Evolutionary conservation across 257 asterid genomes (phyloP).

Genomic region (Buddleja alternifolia): DNA sequence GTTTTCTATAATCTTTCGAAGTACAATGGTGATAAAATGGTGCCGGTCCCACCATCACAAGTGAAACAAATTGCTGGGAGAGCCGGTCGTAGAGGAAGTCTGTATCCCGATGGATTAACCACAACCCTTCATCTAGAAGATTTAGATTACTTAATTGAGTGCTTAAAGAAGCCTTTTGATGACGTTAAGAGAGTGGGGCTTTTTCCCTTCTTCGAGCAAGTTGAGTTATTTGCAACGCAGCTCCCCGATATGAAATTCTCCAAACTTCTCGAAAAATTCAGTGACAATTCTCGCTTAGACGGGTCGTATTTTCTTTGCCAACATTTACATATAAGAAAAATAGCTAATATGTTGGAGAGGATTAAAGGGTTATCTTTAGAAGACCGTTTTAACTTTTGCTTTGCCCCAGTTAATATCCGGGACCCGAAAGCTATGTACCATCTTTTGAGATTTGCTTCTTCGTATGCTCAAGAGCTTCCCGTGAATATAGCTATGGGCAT

Average conservation of each 20-base stretch:
- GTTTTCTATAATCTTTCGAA: slow-evolving; percentile 71
- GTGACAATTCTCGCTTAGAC: slow-evolving; percentile 73
- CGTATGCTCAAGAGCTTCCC: slow-evolving; percentile 71
- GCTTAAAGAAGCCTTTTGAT: slow-evolving; percentile 84
- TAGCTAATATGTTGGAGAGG: slow-evolving; percentile 86
- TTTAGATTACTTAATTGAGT: slow-evolving; percentile 75
- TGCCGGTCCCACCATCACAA: slow-evolving; percentile 87
- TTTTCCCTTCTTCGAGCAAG: slow-evolving; percentile 88
- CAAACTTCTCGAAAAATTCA: slow-evolving; percentile 72
- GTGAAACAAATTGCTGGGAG: slow-evolving; percentile 97
- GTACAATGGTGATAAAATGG: slow-evolving; percentile 82
- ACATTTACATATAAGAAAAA: slow-evolving; percentile 71
- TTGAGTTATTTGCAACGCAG: slow-evolving; percentile 85
- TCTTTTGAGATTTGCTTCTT: slow-evolving; percentile 76
- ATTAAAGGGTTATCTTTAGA: slow-evolving; percentile 73
- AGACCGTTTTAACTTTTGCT: slow-evolving; percentile 92
- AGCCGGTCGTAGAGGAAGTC: slow-evolving; percentile 98
- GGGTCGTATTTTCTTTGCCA: slow-evolving; percentile 80
- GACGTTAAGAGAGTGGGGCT: slow-evolving; percentile 88
- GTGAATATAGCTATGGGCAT: slow-evolving; percentile 92
- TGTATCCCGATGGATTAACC: slow-evolving; percentile 84
- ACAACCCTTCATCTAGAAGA: slow-evolving; percentile 85
- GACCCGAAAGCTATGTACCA: slow-evolving; percentile 94
- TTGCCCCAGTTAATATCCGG: slow-evolving; percentile 85
- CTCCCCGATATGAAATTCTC: slow-evolving; percentile 61